phyloP scores from a whole-genome alignment of 495 filamentous ascomycete species.

The Penicillium soppii region DNA sequence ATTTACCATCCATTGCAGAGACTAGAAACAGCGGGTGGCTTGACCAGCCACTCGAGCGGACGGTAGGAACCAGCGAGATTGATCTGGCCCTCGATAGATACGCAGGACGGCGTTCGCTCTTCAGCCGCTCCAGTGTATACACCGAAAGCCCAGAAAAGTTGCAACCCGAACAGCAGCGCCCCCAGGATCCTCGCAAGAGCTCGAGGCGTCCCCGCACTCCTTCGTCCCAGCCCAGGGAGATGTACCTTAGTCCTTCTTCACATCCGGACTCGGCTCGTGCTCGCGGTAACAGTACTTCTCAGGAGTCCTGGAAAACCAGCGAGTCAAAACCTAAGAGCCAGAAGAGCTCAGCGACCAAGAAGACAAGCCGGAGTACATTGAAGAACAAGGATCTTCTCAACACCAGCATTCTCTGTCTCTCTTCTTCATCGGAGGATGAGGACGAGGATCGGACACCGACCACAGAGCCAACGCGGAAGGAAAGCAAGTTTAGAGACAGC shows the following conservation, averaged over 20 bases:
- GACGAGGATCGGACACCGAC: slow-evolving; percentile 32
- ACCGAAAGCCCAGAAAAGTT: slow-evolving; percentile 28
- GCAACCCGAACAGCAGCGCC: slow-evolving; percentile 17
- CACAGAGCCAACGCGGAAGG: slow-evolving; percentile 6
- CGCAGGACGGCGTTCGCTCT: slow-evolving; percentile 24
- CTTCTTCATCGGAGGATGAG: slow-evolving; percentile 57
- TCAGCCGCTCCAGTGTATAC: slow-evolving; percentile 26
- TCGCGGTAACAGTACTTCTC: slow-evolving; percentile 11
- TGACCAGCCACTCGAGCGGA: slow-evolving; percentile 32
- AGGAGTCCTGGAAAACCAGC: slow-evolving; percentile 15
- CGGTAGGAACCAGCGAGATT: slow-evolving; percentile 39
- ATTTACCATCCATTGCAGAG: slow-evolving; percentile 24
- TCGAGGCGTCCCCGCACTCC: slow-evolving; percentile 22
- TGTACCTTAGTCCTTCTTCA: slow-evolving; percentile 20
- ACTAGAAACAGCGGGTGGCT: slow-evolving; percentile 24
- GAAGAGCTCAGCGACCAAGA: slow-evolving; percentile 34
- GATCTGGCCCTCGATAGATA: slow-evolving; percentile 38
- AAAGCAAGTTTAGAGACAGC: slow-evolving; percentile 31
- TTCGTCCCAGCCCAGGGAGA: slow-evolving; percentile 20
- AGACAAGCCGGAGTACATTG: slow-evolving; percentile 44
- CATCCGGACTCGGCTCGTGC: slow-evolving; percentile 2
- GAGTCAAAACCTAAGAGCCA: slow-evolving; percentile 16
- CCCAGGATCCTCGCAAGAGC: slow-evolving; percentile 14
- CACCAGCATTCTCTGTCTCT: slow-evolving; percentile 52
- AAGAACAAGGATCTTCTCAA: slow-evolving; percentile 48